Evolutionary conservation across 83 land plant species (phyloP).

Genomic region (Picea abies): DNA sequence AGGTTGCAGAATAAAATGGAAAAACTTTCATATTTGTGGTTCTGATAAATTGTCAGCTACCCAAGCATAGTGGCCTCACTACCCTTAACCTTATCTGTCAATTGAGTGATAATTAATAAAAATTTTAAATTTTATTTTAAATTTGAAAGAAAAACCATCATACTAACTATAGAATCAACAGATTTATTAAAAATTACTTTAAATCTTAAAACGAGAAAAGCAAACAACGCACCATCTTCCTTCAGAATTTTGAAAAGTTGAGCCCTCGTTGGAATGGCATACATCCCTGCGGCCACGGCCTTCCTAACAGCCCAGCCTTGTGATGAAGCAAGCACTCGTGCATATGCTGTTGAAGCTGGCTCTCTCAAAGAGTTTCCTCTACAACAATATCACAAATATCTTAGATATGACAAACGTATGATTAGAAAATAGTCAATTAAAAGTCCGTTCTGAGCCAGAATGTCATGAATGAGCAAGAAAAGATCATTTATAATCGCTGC

Average conservation of each 20-base stretch:
- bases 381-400: slow-evolving; percentile 7
- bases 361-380: slow-evolving; percentile 78
- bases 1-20: too few relatives aligned
- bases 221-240: slow-evolving; percentile 71
- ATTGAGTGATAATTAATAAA: too few relatives aligned
- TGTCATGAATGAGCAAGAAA: too few relatives aligned
- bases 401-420: not conserved
- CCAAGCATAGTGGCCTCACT: too few relatives aligned
- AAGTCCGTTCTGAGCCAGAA: not conserved
- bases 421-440: not conserved
- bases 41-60: too few relatives aligned
- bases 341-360: slow-evolving; percentile 82
- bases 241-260: slow-evolving; percentile 77
- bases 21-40: too few relatives aligned
- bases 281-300: slow-evolving; percentile 89
- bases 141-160: too few relatives aligned
- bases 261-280: slow-evolving; percentile 72
- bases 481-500: not conserved
- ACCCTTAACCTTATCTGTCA: too few relatives aligned
- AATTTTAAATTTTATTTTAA: too few relatives aligned
- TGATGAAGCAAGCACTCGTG: slow-evolving; percentile 80
- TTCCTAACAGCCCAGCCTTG: slow-evolving; percentile 92
- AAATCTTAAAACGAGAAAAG: not conserved
- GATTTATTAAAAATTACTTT: not conserved
- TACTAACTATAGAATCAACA: not conserved